A percentile compares a stretch with the other conserved stretches of the same genome.
These are phyloP conservation scores for Rehmannia glutinosa DNA, from an alignment of 257 asterid species.

Conservation along the genomic window DNA sequence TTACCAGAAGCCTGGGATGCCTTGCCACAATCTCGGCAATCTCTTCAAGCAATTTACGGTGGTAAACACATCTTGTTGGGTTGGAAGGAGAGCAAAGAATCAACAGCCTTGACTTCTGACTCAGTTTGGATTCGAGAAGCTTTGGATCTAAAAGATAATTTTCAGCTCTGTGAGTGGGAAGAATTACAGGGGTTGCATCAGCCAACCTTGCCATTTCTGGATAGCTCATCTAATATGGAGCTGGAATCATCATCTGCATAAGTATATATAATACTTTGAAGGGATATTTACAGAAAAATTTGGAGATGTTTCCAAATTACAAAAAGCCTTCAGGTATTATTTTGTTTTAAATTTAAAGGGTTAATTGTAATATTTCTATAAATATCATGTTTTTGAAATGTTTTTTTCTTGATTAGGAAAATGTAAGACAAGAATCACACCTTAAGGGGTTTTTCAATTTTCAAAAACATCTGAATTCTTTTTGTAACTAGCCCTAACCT, in stretches of 20 bases:
- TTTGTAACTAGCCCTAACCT: too few species aligned
- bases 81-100: slow-evolving; percentile 98
- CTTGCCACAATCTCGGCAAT: slow-evolving; percentile 81
- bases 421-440: too few species aligned
- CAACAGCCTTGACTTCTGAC: slow-evolving; percentile 78
- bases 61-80: slow-evolving; percentile 99
- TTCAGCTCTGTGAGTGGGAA: slow-evolving; percentile 72
- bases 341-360: too few species aligned
- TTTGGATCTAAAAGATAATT: slow-evolving; percentile 80
- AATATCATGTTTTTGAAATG: too few species aligned
- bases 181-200: slow-evolving; percentile 84
- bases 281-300: too few species aligned
- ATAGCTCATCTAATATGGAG: slow-evolving; percentile 99
- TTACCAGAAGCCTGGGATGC: slow-evolving; percentile 93
- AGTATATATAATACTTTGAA: too few species aligned
- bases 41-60: slow-evolving; percentile 70
- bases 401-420: too few species aligned
- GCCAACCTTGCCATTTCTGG: slow-evolving; percentile 98
- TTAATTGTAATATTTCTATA: too few species aligned
- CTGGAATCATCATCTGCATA: slow-evolving; percentile 86
- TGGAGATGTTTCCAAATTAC: too few species aligned
- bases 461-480: too few species aligned
- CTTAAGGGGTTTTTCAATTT: too few species aligned
- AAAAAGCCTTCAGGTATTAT: too few species aligned
- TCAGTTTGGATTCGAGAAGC: slow-evolving; percentile 73